These are phyloP conservation scores for Sporothrix phasma DNA, from an alignment of 2,329 filamentous ascomycete species.

Conservation along the genomic window DNA sequence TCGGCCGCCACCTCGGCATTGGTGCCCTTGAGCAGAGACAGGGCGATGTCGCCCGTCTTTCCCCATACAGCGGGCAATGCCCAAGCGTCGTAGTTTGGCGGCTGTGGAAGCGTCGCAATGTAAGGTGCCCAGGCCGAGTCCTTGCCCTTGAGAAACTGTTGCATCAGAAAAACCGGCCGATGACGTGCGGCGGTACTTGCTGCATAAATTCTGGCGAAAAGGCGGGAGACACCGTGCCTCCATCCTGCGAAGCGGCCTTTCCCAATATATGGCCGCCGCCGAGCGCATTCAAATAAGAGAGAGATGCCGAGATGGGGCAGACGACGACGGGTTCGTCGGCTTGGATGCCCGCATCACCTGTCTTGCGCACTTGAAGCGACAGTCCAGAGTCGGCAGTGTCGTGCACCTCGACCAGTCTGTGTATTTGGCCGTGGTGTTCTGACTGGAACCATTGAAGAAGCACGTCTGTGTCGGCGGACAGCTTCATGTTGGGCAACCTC, in stretches of 20 bases:
- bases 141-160: slow-evolving; percentile 50
- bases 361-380: slow-evolving; percentile 41
- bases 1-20: slow-evolving; percentile 40
- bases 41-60: neutral
- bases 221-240: neutral
- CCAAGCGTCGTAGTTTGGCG: slow-evolving; percentile 40
- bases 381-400: slow-evolving; percentile 40
- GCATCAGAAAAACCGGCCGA: slow-evolving; percentile 58
- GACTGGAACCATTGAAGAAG: slow-evolving; percentile 31
- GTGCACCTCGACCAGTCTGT: slow-evolving; percentile 44
- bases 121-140: slow-evolving; percentile 61
- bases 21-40: slow-evolving; percentile 41
- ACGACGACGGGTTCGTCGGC: slow-evolving; percentile 38
- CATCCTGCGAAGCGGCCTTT: slow-evolving; percentile 2
- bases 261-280: slow-evolving; percentile 24
- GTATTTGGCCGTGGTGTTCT: slow-evolving; percentile 36
- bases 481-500: neutral
- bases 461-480: slow-evolving; percentile 15
- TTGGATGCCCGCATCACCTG: slow-evolving; percentile 22
- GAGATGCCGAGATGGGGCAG: slow-evolving; percentile 42
- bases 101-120: slow-evolving; percentile 54
- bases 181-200: slow-evolving; percentile 44
- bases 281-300: slow-evolving; percentile 52
- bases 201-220: slow-evolving; percentile 44
- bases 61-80: slow-evolving; percentile 53